Base-by-base conservation (phyloP, 2,329 filamentous ascomycete species). In the Colletotrichum tropicale region DNA sequence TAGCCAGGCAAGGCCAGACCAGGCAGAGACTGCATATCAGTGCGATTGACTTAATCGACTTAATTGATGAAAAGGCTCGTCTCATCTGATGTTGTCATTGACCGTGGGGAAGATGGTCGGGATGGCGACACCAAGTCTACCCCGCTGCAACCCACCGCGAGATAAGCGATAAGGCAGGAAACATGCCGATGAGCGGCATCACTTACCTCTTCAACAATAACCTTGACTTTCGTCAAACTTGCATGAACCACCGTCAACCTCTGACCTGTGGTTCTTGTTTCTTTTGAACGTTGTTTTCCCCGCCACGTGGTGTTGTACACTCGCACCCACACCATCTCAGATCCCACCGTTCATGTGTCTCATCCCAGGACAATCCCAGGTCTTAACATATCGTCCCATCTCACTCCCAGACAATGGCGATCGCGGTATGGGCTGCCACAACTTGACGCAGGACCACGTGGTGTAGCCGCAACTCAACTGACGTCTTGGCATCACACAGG, bases 401-500 rank as follows among this genome's bases (percentile, higher is more conserved):
- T 68, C 36, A 28, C 16, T 16, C 6, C 12, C 6, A 13, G 48
- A 76, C 32, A 30, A 83, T 83, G 82, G 78, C 79, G 24, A 80
- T 82, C 66, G 80, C 80, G 77, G 81, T 84, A 79, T 58, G 78
- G 38, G 60, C 70, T 5, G 28, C 7, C 8, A 15, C 8, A 32
- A 0, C 15, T 48, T 52, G 34, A 21, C 28, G 2, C 43, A 15
- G 28, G 26, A 34, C 70, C 70, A 75, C 64, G 64, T 68, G 70
- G 70, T 21, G 18, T 32, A 48, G 36, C 16, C 61, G 24, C 28
- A 43, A 38, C 43, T 15, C 60, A 13, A 28, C 67, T 77, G 69
- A 76, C 56, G 38, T 32, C 18, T n/a, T 56, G 10, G 48, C 28
- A 72, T 43, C 24, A 60, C 58, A 32, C 80, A 98, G 95, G 96